These are phyloP conservation scores for Pythium vanterpoolii DNA, from an alignment of 352 stramenopile species.

Conservation along the genomic window DNA sequence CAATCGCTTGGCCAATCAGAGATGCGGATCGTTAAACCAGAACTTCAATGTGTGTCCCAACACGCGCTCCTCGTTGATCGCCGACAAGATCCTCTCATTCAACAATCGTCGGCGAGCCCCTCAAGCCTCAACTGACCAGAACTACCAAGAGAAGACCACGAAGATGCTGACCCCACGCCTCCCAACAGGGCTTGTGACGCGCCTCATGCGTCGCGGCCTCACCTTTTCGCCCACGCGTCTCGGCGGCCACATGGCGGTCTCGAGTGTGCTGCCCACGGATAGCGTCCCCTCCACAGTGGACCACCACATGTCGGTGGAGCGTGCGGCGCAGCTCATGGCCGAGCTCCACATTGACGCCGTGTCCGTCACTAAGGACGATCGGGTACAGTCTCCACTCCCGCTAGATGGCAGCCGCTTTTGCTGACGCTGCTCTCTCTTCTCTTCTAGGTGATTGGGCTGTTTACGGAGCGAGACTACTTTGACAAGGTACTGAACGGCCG, in stretches of 20 bases:
- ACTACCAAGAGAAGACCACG: not conserved
- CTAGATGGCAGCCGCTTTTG: not conserved
- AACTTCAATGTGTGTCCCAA: conserved; percentile 13
- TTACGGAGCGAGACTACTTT: conserved; percentile 47
- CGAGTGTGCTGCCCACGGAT: conserved; percentile 11
- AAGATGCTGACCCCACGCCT: not conserved
- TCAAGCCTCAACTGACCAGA: not conserved
- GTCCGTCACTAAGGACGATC: conserved; percentile 33
- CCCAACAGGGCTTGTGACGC: not conserved
- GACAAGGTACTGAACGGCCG: conserved; percentile 36
- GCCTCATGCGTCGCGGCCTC: conserved; percentile 9
- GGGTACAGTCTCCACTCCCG: conserved; percentile 6
- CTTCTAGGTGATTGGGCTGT: conserved; percentile 34
- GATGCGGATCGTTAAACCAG: conserved; percentile 12
- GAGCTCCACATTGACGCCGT: conserved; percentile 33
- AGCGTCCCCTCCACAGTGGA: conserved; percentile 23
- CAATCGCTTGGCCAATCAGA: conserved; percentile 16
- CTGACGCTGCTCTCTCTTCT: not conserved
- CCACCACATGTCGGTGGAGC: conserved; percentile 34
- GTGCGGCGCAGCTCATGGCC: conserved; percentile 34
- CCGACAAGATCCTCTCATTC: conserved; percentile 1
- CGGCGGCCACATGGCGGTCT: conserved; percentile 10
- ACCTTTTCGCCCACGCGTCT: not conserved
- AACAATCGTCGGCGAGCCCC: not conserved
- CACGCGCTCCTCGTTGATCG: not conserved